A percentile compares a stretch with the other conserved stretches of the same genome.
phyloP scores from a whole-genome alignment of 2,329 filamentous ascomycete genomes.

The Pseudopithomyces maydicus region DNA sequence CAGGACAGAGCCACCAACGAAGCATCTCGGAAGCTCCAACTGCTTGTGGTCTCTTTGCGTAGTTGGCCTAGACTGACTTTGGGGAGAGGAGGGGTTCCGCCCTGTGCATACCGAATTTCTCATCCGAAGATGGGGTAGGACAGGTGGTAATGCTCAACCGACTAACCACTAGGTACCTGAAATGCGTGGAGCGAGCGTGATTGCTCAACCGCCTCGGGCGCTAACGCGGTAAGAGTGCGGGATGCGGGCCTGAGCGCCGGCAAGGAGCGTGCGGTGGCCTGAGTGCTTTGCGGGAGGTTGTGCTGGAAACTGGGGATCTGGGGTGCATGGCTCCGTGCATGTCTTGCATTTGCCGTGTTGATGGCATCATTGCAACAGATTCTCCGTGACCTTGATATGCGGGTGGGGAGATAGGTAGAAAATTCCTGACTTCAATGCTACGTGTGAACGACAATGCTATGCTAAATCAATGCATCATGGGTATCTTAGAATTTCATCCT shows the following conservation, averaged over 20 bases:
- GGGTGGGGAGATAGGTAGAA: too few species aligned
- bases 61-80: too few species aligned
- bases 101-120: too few species aligned
- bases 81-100: too few species aligned
- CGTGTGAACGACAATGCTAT: conserved; percentile 15
- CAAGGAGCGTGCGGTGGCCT: conserved; percentile 19
- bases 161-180: background rate
- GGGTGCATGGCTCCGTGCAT: background rate
- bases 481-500: conserved; percentile 33
- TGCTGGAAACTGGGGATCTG: conserved; percentile 8
- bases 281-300: conserved; percentile 11
- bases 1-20: background rate
- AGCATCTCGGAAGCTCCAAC: background rate
- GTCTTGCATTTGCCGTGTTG: background rate
- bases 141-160: too few species aligned
- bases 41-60: background rate
- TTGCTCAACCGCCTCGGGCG: conserved; percentile 2
- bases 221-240: conserved; percentile 6
- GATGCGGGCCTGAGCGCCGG: conserved; percentile 25
- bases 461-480: conserved; percentile 17
- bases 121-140: too few species aligned
- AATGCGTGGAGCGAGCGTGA: background rate
- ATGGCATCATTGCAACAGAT: background rate
- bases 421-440: conserved; percentile 14
- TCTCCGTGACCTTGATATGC: background rate